phyloP scores from a whole-genome alignment of 148 eudicot species.

The Nepenthes mirabilis region DNA sequence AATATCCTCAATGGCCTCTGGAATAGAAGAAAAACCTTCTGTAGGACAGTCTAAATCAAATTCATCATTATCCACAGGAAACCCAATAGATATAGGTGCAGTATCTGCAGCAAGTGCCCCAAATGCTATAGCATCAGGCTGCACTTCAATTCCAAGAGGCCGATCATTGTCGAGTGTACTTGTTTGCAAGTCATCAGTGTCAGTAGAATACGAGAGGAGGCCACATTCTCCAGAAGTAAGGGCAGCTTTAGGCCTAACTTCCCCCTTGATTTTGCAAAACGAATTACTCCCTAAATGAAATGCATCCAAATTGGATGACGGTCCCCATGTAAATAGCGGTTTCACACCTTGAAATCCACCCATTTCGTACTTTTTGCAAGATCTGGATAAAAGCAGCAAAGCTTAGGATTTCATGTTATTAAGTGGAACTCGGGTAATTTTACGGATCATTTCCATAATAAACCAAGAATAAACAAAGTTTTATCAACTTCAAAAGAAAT shows the following conservation, averaged over 20 bases:
- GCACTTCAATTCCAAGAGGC: slow-evolving; percentile 49
- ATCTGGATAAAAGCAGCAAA: slow-evolving; percentile 16
- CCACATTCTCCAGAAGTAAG: slow-evolving; percentile 57
- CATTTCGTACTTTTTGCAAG: slow-evolving; percentile 22
- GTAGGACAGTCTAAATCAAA: slow-evolving; percentile 65
- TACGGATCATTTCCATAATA: too few relatives aligned
- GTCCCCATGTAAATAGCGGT: slow-evolving; percentile 24
- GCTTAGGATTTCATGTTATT: slow-evolving; percentile 4
- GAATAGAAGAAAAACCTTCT: slow-evolving; percentile 74
- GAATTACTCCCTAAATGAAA: slow-evolving; percentile 22
- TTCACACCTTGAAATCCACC: slow-evolving; percentile 28
- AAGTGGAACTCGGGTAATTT: too few relatives aligned
- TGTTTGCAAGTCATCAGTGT: slow-evolving; percentile 11
- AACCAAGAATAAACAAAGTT: neutral
- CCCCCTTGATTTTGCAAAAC: slow-evolving; percentile 18
- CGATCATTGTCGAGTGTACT: slow-evolving; percentile 19
- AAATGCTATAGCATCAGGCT: slow-evolving; percentile 42
- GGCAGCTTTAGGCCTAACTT: slow-evolving; percentile 36
- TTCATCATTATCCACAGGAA: slow-evolving; percentile 43
- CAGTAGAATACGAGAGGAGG: slow-evolving; percentile 27
- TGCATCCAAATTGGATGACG: slow-evolving; percentile 19
- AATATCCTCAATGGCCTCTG: slow-evolving; percentile 91
- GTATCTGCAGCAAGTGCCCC: slow-evolving; percentile 74
- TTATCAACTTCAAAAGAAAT: too few relatives aligned
- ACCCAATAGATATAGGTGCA: slow-evolving; percentile 35